Conservation (phyloP, 306 rosid genomes). For the Cucurbita moschata region DNA sequence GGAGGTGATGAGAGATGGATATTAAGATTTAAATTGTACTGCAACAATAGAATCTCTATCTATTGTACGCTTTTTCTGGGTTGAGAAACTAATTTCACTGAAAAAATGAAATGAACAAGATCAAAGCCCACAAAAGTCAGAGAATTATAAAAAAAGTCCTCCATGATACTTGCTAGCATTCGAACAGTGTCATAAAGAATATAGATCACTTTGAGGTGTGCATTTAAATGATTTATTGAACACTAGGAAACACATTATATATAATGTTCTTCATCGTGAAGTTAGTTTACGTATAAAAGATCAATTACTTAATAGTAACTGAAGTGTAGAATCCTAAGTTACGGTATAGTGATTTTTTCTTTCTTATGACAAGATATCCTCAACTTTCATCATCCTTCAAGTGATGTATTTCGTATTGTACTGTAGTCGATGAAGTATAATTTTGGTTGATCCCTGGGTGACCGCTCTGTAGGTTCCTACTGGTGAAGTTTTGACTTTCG, state of each 20-base stretch:
- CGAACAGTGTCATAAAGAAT: not conserved
- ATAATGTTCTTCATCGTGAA: not conserved
- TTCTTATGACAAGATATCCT: not conserved
- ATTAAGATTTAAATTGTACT: not conserved
- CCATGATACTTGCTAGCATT: not conserved
- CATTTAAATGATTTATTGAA: not conserved
- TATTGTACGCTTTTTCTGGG: not conserved
- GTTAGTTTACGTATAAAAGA: not conserved
- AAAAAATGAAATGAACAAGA: not conserved
- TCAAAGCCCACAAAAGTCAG: not conserved
- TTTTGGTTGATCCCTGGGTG: conserved; percentile 4
- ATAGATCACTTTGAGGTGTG: not conserved
- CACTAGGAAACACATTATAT: not conserved
- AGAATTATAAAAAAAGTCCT: not conserved
- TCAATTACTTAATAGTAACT: not conserved
- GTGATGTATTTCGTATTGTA: not conserved
- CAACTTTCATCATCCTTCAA: not conserved
- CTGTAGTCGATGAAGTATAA: not conserved
- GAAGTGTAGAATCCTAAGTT: not conserved
- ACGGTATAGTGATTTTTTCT: not conserved
- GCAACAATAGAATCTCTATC: not conserved
- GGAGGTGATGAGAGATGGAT: not conserved
- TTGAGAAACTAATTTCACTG: not conserved
- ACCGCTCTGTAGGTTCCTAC: conserved; percentile 64
- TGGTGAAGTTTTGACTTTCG: conserved; percentile 64